phyloP scores from a whole-genome alignment of 176 grass and related monocot species.

The Aegilops bicornis region DNA sequence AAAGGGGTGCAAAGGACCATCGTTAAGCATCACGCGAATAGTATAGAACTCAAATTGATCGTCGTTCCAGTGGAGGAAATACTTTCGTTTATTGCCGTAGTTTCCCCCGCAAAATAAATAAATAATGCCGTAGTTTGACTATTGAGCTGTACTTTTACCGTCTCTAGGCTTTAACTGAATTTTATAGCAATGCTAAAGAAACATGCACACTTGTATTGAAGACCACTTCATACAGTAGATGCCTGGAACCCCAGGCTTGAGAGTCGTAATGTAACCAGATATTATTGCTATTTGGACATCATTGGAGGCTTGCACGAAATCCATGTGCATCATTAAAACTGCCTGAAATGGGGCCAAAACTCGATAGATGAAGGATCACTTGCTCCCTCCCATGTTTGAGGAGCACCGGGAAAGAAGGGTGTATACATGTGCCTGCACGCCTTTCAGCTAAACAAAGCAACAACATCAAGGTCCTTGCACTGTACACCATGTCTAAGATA shows the following conservation, averaged over 20 bases:
- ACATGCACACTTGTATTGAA: not conserved
- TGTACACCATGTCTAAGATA: conserved; percentile 3
- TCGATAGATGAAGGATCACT: not conserved
- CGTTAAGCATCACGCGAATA: too few species aligned
- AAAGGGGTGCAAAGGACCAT: too few species aligned
- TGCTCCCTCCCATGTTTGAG: not conserved
- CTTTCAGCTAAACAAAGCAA: not conserved
- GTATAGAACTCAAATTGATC: too few species aligned
- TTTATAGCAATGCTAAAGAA: not conserved
- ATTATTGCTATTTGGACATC: not conserved
- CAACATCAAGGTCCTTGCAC: not conserved
- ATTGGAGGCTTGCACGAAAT: not conserved
- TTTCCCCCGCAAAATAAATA: too few species aligned
- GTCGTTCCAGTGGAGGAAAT: too few species aligned
- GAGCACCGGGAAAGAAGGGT: not conserved
- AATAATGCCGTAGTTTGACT: too few species aligned
- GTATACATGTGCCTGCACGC: not conserved
- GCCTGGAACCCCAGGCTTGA: not conserved
- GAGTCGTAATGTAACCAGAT: not conserved
- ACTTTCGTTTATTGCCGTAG: too few species aligned
- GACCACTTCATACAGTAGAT: not conserved
- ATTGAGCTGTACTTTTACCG: too few species aligned
- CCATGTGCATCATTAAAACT: not conserved
- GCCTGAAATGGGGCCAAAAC: not conserved
- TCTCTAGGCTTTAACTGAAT: too few species aligned